Percentiles rank a stretch among this genome's conserved stretches.
Evolutionary conservation across 768 basidiomycete species (phyloP).

Genomic region (Tulasnella calospora): DNA sequence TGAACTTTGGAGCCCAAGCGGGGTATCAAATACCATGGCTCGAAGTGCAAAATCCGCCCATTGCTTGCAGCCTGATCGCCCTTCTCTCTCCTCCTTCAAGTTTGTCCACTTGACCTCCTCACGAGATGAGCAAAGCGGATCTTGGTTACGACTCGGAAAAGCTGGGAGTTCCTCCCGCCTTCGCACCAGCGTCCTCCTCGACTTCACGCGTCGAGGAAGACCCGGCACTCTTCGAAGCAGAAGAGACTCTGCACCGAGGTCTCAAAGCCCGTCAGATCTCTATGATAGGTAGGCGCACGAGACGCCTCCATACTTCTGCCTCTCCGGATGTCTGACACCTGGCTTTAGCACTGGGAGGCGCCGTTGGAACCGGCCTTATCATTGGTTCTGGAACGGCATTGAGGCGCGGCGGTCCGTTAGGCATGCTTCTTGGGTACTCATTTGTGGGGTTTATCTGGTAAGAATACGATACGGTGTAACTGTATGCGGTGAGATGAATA

Average conservation of each 20-base stretch:
- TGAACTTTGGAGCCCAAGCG: neutral
- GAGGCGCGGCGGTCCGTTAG: constrained; percentile 39
- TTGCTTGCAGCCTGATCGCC: neutral
- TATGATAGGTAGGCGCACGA: constrained; percentile 41
- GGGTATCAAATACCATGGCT: neutral
- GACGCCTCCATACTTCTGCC: neutral
- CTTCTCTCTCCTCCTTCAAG: neutral
- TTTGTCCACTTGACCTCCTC: neutral
- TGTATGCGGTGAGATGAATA: neutral
- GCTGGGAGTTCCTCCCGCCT: neutral
- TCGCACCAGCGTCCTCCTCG: neutral
- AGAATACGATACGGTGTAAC: neutral
- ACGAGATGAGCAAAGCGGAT: neutral
- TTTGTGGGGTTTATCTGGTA: constrained; percentile 22
- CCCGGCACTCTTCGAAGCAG: neutral
- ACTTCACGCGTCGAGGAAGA: constrained; percentile 8
- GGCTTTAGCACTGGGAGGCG: neutral
- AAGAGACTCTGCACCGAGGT: constrained; percentile 45
- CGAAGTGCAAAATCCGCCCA: neutral
- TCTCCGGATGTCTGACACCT: neutral
- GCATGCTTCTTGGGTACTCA: constrained; percentile 15
- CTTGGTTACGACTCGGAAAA: constrained; percentile 13
- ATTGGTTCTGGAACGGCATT: constrained; percentile 57
- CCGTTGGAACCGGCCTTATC: constrained; percentile 45
- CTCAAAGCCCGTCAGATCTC: constrained; percentile 44